A percentile compares a stretch with the other conserved stretches of the same genome.
Conservation (phyloP, 495 filamentous ascomycete species). For the Aspergillus heteromorphus region DNA sequence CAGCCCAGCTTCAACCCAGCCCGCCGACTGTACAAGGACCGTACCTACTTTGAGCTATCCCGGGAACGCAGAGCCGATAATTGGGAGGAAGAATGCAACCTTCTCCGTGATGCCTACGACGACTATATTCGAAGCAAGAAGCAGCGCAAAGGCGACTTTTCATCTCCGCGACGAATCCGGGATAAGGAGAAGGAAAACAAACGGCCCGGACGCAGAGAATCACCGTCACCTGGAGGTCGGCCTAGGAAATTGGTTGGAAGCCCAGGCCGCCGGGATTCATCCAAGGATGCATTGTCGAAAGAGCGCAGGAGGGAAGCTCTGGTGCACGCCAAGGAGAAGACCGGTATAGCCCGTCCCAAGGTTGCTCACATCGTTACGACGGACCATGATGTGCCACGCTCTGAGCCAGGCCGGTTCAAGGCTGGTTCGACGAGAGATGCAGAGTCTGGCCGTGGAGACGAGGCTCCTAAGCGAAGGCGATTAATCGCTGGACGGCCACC, state of each 20-base stretch:
- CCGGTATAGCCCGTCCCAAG: constrained; percentile 21
- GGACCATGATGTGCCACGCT: constrained; percentile 24
- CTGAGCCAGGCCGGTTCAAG: constrained; percentile 25
- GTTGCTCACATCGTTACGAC: constrained; percentile 19
- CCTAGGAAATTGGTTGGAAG: constrained; percentile 36
- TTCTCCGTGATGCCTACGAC: constrained; percentile 76
- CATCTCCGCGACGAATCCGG: constrained; percentile 55
- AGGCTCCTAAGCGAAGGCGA: constrained; percentile 34
- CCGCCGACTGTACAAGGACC: constrained; percentile 56
- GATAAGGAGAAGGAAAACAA: constrained; percentile 51
- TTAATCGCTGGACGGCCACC: constrained; percentile 42
- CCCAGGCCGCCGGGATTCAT: constrained; percentile 26
- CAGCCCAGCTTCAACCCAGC: constrained; percentile 77
- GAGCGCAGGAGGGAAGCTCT: constrained; percentile 30
- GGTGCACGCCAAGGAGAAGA: constrained; percentile 25
- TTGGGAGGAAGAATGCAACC: constrained; percentile 84
- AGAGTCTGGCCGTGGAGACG: constrained; percentile 33
- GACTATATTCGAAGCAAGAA: constrained; percentile 45
- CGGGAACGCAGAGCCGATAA: constrained; percentile 72
- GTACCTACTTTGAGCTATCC: constrained; percentile 80
- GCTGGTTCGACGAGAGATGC: constrained; percentile 24
- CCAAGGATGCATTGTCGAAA: constrained; percentile 27
- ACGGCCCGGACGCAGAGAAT: constrained; percentile 43
- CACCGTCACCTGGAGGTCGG: constrained; percentile 43
- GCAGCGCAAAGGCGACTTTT: constrained; percentile 31